Percentiles rank a stretch among this genome's conserved stretches.
Conservation (phyloP, 83 land plant species). For the Diphasiastrum complanatum region DNA sequence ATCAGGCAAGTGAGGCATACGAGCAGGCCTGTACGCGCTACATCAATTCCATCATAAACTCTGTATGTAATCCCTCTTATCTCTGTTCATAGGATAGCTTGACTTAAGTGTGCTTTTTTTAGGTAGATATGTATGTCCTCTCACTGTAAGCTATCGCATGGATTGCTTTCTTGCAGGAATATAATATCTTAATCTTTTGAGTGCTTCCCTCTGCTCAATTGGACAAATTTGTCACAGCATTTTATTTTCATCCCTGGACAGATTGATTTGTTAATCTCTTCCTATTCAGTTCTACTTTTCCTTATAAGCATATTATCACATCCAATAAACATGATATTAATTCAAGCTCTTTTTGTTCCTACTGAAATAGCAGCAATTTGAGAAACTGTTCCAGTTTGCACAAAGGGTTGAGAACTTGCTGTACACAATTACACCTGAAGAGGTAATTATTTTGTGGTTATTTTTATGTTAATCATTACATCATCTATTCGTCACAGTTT, state of each 20-base stretch:
- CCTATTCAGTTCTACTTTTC: no score
- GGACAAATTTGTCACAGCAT: no score
- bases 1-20: constrained; percentile 95
- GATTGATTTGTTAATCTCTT: no score
- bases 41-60: constrained; percentile 76
- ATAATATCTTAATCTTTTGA: no score
- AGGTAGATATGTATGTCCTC: no score
- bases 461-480: background rate
- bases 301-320: no score
- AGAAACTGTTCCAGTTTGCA: constrained; percentile 83
- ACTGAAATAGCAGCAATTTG: constrained; percentile 75
- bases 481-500: background rate
- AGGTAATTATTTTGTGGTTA: constrained; percentile 36
- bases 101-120: background rate
- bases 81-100: background rate
- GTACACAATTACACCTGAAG: constrained; percentile 82
- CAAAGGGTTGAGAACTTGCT: constrained; percentile 76
- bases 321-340: no score
- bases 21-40: constrained; percentile 95
- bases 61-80: constrained; percentile 42
- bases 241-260: no score
- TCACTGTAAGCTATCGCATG: no score
- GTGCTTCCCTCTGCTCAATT: no score
- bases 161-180: no score
- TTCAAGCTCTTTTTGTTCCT: background rate